Evolutionary conservation across 2,329 filamentous ascomycete genomes (phyloP), one percentile per base, ranked within the genome.

Genomic region (Exophiala sp.): DNA sequence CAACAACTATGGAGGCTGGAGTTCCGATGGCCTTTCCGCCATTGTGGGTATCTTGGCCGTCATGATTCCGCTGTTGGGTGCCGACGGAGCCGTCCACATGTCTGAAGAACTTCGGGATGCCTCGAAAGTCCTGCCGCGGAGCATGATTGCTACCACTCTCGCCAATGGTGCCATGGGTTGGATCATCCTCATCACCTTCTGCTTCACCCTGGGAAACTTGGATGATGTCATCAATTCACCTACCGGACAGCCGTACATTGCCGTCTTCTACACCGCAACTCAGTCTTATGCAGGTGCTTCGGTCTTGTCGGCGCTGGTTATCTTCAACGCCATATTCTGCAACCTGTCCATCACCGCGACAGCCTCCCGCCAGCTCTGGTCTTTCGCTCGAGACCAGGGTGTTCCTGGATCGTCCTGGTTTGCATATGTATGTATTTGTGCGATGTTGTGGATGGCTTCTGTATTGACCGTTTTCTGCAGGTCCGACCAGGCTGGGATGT

Each of bases 311-410:
- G 57, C 63, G 2, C 57, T 69, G 14, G 52, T 70, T 27, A 63
- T 68, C 39, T 45, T 68, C 44, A 59, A 64, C 23, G 55, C 60
- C 10, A 62, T 59, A 9, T 64, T 59, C 48, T 62, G 60, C 53
- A 58, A 61, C 50, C 61, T 70, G 39, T 63, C 60, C 22, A 61
- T 63, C 39, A 60, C 69, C 1, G 68, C 69, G 1, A 68, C 69
- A 1, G 63, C 68, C 5, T 67, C 65, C 16, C 62, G 66, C 39
- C 65, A 71, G 56, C 55, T 69, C n/a, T 66, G 63, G 58, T 59
- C 66, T 10, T 72, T 72, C 46, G 69, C 70, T 2, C 64, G 70
- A 35, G 70, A 73, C 52, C 61, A 64, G 21, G 70, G 69, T 5
- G 52, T 71, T 22, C 70, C 70, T 9, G 63, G 61, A 49, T 60